Evolutionary conservation across 495 filamentous ascomycete genomes (phyloP), one percentile per base, ranked within the genome.

Genomic region (Bacidia rubella): DNA sequence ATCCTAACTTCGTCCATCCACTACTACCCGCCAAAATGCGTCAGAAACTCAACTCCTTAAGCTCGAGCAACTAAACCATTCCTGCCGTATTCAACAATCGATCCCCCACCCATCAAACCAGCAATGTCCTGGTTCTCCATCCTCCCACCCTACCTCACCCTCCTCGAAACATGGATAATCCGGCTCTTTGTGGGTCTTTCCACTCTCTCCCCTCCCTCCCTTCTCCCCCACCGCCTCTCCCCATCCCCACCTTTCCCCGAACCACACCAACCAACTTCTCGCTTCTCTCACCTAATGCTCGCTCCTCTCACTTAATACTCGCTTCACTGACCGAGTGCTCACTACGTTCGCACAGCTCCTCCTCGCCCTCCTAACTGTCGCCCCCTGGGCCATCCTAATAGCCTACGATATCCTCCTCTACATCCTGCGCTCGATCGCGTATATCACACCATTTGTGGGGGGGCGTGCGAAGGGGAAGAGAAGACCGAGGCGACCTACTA

Each of bases 401-500:
- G 45, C 83, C 49, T 85, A 86, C 65, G 85, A 89, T 58, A 63
- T 82, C 20, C 56, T 75, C 23, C 70, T 87, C 17, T 89, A 85
- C 59, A 48, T 82, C 25, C 78, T 74, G 60, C 79, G 82, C 26
- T 68, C 75, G 23, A 55, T 74, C 5, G 65, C 69, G 26, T 80
- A 80, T 63, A 74, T 83, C 50, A 60, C 84, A 1, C 83, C 83
- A 1, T 62, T 70, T 40, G 54, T 83, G 24, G 83, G 83, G 1
- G 82, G 82, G 3, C 68, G 83, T 51, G 81, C 82, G 24, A 69
- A 76, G 12, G 83, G 81, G 3, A 70, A 69, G 41, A 70, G 74
- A 43, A 71, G 77, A 51, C 83, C 83, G 3, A 71, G 79, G 29
- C 79, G 80, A 26, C 82, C 81, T 22, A 82, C 74, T 53, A 67